Percentiles rank a stretch among this genome's conserved stretches.
Conservation (phyloP, 495 filamentous ascomycete genomes). For the Achaetomiella virescens region DNA sequence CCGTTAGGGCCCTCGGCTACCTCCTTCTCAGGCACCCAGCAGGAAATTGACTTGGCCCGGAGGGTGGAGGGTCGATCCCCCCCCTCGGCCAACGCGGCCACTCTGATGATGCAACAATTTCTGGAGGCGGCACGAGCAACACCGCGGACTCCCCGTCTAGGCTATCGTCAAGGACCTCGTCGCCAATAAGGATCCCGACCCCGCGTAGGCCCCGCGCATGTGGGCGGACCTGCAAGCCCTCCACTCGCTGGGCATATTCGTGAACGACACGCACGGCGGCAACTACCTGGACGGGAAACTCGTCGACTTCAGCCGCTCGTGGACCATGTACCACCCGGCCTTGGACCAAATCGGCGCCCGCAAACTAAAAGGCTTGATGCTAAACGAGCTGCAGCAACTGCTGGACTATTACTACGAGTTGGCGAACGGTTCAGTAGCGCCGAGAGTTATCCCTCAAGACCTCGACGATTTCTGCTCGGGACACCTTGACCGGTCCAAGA, state of each 20-base stretch:
- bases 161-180: conserved; percentile 18
- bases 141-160: conserved; percentile 5
- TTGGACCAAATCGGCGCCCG: not conserved
- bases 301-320: conserved; percentile 18
- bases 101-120: not conserved
- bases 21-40: conserved; percentile 7
- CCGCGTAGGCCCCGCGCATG: conserved; percentile 6
- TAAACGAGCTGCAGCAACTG: not conserved
- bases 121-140: not conserved
- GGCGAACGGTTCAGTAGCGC: not conserved
- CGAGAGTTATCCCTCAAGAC: not conserved
- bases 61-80: not conserved
- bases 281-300: conserved; percentile 20
- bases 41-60: conserved; percentile 9
- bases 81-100: not conserved
- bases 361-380: not conserved
- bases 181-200: not conserved
- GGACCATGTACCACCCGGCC: conserved; percentile 12
- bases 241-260: conserved; percentile 14
- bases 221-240: conserved; percentile 12
- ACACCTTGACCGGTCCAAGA: not conserved
- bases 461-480: not conserved
- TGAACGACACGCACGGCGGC: conserved; percentile 6
- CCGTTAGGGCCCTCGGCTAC: conserved; percentile 13
- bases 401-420: not conserved